A percentile compares a stretch with the other conserved stretches of the same genome.
These are phyloP conservation scores for Plantago major DNA, from an alignment of 257 asterid genomes.

Conservation along the genomic window DNA sequence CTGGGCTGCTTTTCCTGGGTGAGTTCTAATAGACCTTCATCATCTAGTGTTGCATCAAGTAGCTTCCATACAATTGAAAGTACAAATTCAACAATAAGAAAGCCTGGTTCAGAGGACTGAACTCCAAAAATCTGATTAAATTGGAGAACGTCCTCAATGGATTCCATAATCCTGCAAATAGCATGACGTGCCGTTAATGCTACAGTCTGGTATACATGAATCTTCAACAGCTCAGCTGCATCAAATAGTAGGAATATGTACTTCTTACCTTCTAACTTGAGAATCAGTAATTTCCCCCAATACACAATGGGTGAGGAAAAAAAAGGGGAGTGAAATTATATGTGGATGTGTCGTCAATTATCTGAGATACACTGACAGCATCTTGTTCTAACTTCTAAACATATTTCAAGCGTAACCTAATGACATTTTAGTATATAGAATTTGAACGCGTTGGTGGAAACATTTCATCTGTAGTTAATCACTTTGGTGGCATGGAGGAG, in stretches of 20 bases:
- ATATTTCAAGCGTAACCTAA: too few relatives aligned
- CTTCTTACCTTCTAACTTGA: constrained; percentile 12
- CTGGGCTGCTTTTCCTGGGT: constrained; percentile 75
- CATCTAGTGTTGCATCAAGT: constrained; percentile 93
- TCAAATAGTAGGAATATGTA: background rate
- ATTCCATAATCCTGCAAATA: constrained; percentile 87
- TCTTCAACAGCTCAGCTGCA: constrained; percentile 3
- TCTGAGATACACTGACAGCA: too few relatives aligned
- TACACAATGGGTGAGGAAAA: background rate
- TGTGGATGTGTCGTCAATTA: too few relatives aligned
- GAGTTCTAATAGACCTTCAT: constrained; percentile 73
- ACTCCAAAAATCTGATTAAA: constrained; percentile 58
- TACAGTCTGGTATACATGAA: constrained; percentile 11
- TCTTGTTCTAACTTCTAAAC: too few relatives aligned
- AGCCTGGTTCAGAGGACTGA: constrained; percentile 73
- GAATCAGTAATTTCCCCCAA: constrained; percentile 18
- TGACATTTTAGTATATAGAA: too few relatives aligned
- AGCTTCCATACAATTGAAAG: constrained; percentile 77
- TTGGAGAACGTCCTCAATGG: constrained; percentile 58
- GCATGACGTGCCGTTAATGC: constrained; percentile 20
- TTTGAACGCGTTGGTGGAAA: too few relatives aligned
- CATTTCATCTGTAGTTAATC: too few relatives aligned
- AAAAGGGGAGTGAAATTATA: too few relatives aligned
- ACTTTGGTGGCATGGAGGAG: too few relatives aligned
- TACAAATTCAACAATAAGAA: constrained; percentile 58